phyloP scores from a whole-genome alignment of 2,329 filamentous ascomycete species.

The Epichloe gansuensis region DNA sequence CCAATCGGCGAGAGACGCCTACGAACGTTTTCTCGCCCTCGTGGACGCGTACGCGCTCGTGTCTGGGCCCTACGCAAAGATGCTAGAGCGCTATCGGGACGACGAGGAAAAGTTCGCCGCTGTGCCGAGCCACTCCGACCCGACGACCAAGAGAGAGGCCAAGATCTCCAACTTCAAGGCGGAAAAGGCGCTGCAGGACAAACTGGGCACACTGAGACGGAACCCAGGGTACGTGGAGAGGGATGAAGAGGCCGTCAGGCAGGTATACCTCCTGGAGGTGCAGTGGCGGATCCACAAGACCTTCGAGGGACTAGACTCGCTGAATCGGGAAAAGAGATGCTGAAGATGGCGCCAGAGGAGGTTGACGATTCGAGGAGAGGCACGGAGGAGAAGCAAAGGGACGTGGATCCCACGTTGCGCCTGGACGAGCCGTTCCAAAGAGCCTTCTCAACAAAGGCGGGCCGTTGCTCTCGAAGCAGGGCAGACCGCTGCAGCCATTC shows the following conservation, averaged over 20 bases:
- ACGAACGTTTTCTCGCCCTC: constrained; percentile 66
- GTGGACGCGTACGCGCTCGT: constrained; percentile 72
- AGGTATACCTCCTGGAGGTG: constrained; percentile 66
- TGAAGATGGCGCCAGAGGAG: constrained; percentile 57
- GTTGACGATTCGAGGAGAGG: constrained; percentile 27
- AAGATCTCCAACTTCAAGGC: constrained; percentile 80
- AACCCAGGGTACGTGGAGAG: constrained; percentile 42
- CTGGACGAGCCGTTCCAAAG: constrained; percentile 53
- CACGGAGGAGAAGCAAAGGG: constrained; percentile 18
- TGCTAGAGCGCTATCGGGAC: constrained; percentile 63
- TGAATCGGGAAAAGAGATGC: constrained; percentile 77
- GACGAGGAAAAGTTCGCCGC: constrained; percentile 62
- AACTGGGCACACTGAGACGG: constrained; percentile 49
- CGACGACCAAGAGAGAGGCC: constrained; percentile 59
- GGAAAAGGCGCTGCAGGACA: constrained; percentile 75
- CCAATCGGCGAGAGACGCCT: constrained; percentile 51
- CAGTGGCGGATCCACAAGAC: constrained; percentile 63
- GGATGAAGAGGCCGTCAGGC: constrained; percentile 75
- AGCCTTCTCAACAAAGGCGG: constrained; percentile 39
- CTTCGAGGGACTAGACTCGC: constrained; percentile 76
- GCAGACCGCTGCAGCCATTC: constrained; percentile 83
- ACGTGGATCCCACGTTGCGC: constrained; percentile 46
- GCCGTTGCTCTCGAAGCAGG: constrained; percentile 63
- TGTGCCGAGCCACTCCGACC: constrained; percentile 42
- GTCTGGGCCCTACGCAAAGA: constrained; percentile 47